phyloP scores from a whole-genome alignment of 805 yeast genomes.

The Candida vartiovaarae region DNA sequence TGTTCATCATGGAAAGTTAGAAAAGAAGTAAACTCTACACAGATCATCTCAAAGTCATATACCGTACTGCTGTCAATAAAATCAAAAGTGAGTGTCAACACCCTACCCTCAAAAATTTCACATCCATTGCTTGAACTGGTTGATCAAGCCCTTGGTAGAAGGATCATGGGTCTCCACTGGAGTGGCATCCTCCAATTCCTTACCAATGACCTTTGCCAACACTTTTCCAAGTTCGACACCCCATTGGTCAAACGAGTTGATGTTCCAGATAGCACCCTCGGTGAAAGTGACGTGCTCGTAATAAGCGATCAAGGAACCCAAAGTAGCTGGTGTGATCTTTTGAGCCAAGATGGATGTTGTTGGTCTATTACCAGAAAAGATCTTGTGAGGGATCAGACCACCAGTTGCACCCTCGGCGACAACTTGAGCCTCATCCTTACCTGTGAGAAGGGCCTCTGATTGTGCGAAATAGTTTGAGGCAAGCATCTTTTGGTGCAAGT shows the following conservation, averaged over 20 bases:
- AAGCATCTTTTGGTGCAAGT: slow-evolving; percentile 94
- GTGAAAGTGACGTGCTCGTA: slow-evolving; percentile 96
- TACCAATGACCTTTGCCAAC: slow-evolving; percentile 91
- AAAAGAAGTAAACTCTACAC: too few species aligned
- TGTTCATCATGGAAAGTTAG: too few species aligned
- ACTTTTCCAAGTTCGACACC: slow-evolving; percentile 99
- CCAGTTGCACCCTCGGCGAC: slow-evolving; percentile 86
- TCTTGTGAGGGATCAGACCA: slow-evolving; percentile 87
- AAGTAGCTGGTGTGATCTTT: slow-evolving; percentile 91
- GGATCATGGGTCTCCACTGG: slow-evolving; percentile 71
- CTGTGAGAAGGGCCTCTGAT: slow-evolving; percentile 95
- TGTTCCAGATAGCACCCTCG: slow-evolving; percentile 99
- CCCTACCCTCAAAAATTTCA: neutral
- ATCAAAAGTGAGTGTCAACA: too few species aligned
- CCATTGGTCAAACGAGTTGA: slow-evolving; percentile 99
- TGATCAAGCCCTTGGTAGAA: slow-evolving; percentile 87
- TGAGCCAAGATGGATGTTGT: slow-evolving; percentile 95
- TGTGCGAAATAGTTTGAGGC: slow-evolving; percentile 99
- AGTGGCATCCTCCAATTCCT: slow-evolving; percentile 64
- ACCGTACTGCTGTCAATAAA: too few species aligned
- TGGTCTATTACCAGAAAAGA: slow-evolving; percentile 97
- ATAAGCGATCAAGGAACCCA: slow-evolving; percentile 95
- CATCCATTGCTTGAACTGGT: slow-evolving; percentile 87
- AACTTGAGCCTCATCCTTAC: slow-evolving; percentile 80
- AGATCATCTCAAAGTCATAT: too few species aligned